phyloP scores from a whole-genome alignment of 2,329 filamentous ascomycete genomes.

The Trichoderma breve region DNA sequence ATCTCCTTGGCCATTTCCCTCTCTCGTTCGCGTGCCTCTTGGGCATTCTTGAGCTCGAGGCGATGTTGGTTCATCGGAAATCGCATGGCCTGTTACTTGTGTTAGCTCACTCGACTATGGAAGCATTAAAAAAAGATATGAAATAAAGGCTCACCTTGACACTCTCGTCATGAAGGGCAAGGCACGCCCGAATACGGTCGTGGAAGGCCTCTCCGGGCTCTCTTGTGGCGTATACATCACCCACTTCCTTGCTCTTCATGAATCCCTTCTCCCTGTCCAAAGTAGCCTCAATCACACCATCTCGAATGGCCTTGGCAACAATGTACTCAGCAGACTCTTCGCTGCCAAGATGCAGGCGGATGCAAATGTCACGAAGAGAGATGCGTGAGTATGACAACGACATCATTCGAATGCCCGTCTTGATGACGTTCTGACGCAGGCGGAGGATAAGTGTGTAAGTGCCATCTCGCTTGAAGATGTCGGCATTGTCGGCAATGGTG shows the following conservation, averaged over 20 bases:
- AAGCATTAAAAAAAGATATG: not conserved
- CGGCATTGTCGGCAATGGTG: conserved; percentile 75
- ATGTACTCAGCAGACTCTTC: conserved; percentile 99
- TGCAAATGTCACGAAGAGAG: conserved; percentile 94
- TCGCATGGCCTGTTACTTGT: conserved; percentile 75
- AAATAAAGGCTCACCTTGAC: conserved; percentile 69
- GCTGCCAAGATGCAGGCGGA: conserved; percentile 86
- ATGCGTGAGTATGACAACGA: conserved; percentile 97
- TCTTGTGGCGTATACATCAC: conserved; percentile 92
- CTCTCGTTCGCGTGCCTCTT: conserved; percentile 95
- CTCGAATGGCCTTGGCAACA: conserved; percentile 95
- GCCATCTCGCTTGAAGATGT: conserved; percentile 86
- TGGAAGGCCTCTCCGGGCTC: conserved; percentile 98
- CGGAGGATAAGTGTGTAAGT: conserved; percentile 95
- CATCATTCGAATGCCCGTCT: conserved; percentile 99
- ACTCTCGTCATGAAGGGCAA: conserved; percentile 92
- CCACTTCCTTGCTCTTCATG: conserved; percentile 97
- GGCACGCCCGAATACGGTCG: conserved; percentile 88
- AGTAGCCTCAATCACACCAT: conserved; percentile 94
- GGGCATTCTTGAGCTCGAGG: conserved; percentile 93
- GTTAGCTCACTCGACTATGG: not conserved
- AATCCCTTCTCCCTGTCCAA: conserved; percentile 92
- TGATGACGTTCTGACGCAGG: conserved; percentile 97
- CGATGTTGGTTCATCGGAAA: conserved; percentile 99
- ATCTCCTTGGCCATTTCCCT: conserved; percentile 98